Evolutionary conservation across 1,139 yeast genomes (phyloP), one percentile per base, ranked within the genome.

Genomic region (Zhuliangozyma parablackwelliae): DNA sequence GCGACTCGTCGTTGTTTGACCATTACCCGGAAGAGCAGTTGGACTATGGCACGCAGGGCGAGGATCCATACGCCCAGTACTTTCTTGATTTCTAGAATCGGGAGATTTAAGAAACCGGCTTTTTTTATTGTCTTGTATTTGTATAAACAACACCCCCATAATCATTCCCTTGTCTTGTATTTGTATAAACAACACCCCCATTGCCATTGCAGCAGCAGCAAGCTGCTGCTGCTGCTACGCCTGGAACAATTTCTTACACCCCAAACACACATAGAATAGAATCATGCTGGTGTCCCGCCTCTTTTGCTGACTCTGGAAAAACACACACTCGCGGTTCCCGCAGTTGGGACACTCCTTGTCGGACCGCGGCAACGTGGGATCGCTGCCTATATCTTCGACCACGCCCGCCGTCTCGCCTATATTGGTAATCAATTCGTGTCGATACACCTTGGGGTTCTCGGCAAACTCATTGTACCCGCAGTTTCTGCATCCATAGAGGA

Each of bases 351-450:
- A 92, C 52, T 86, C 94, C 57, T 86, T 86, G 59, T 90, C 92
- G 3, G 96, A 83, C 50, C 97, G 74, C 37, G 98, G 97, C 56
- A 90, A 78, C 4, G 98, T 92, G 10, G 98, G 98, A 61, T 92
- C 99, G 29, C 82, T 75, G 1, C 97, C 97, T 49, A 94, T 86
- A 59, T 94, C 98, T 56, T 88, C 95, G 31, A 94, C 96, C 39
- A 89, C 96, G 50, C 98, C 98, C 2, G 98, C 98, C 2, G 97
- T 92, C 55, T 89, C 97, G 50, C 92, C 86, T 41, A 82, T 87
- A 51, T 85, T 84, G 16, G 97, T 80, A 48, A 88, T 85, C 62
- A 92, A 74, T 64, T 92, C 97, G 61, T 92, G 95, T 50, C 97
- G 75, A 59, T 87, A 94, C 33, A 94, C 96, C 57, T 84, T 78